These are phyloP conservation scores for Pseudonitzschia delicatissima DNA, from an alignment of 108 stramenopile genomes.

Conservation along the genomic window DNA sequence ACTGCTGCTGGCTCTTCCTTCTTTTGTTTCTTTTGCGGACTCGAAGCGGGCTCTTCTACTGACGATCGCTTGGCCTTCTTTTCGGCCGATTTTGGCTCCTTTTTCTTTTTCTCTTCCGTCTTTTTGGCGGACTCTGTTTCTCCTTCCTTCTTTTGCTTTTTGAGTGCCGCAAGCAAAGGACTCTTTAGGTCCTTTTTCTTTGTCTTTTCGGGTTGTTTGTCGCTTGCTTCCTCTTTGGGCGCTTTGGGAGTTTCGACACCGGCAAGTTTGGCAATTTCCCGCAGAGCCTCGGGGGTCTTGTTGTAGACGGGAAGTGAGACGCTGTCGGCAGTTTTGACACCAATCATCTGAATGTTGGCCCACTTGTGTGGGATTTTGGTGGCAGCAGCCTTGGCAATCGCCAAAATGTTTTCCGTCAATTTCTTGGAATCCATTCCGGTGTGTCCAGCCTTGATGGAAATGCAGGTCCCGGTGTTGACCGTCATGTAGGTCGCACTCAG, in stretches of 20 bases:
- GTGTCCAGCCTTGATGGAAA: constrained; percentile 72
- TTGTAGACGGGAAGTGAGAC: constrained; percentile 85
- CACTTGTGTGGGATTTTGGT: constrained; percentile 82
- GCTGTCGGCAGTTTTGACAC: constrained; percentile 75
- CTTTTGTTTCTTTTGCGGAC: constrained; percentile 31
- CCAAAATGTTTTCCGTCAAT: constrained; percentile 67
- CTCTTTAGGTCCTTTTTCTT: constrained; percentile 29
- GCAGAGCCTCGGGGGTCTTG: constrained; percentile 67
- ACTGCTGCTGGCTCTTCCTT: constrained; percentile 16
- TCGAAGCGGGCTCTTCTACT: not conserved
- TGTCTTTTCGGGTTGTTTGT: constrained; percentile 24
- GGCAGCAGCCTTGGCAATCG: constrained; percentile 51
- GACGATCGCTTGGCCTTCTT: constrained; percentile 12
- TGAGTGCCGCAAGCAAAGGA: constrained; percentile 73
- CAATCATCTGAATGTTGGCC: constrained; percentile 84
- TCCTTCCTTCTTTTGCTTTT: constrained; percentile 63
- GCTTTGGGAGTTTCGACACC: constrained; percentile 12
- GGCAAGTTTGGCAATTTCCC: constrained; percentile 55
- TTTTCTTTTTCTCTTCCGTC: constrained; percentile 12
- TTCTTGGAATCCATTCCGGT: constrained; percentile 73
- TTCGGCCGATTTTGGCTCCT: constrained; percentile 14
- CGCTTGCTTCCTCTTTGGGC: constrained; percentile 15
- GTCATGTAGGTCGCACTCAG: constrained; percentile 77
- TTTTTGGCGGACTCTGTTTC: constrained; percentile 12
- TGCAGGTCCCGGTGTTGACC: constrained; percentile 74